A percentile compares a stretch with the other conserved stretches of the same genome.
These are phyloP conservation scores for Pyrenula aspistea DNA, from an alignment of 495 filamentous ascomycete species.

Conservation along the genomic window DNA sequence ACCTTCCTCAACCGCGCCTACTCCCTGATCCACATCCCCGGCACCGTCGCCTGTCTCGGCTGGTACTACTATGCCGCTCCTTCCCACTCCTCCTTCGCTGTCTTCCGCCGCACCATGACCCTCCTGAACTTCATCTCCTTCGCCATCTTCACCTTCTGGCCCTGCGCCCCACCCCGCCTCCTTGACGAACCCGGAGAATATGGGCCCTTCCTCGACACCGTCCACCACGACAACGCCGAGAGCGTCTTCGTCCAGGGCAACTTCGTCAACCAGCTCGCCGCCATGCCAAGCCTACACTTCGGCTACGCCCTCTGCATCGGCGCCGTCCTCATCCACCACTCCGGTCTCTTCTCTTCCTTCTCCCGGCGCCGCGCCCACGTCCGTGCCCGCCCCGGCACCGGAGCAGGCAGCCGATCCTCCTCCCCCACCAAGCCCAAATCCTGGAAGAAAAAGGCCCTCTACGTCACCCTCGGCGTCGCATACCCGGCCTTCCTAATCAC, in stretches of 20 bases:
- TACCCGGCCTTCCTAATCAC: conserved; percentile 48
- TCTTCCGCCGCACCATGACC: conserved; percentile 49
- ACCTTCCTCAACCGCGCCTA: conserved; percentile 52
- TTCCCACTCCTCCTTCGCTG: conserved; percentile 39
- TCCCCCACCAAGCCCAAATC: conserved; percentile 24
- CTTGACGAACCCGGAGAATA: conserved; percentile 38
- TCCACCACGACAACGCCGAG: conserved; percentile 48
- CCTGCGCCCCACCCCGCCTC: conserved; percentile 53
- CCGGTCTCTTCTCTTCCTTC: conserved; percentile 40
- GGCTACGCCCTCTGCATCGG: conserved; percentile 50
- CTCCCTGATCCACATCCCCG: conserved; percentile 54
- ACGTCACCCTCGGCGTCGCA: conserved; percentile 32
- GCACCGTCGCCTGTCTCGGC: conserved; percentile 54
- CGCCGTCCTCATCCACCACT: conserved; percentile 46
- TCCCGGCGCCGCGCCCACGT: no score
- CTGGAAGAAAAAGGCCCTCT: conserved; percentile 25
- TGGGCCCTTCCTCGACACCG: conserved; percentile 46
- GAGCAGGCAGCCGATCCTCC: conserved; percentile 24
- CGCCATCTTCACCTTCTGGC: conserved; percentile 47
- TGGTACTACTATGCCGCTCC: conserved; percentile 56
- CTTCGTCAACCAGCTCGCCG: conserved; percentile 42
- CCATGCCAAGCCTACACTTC: conserved; percentile 49
- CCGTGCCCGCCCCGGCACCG: no score
- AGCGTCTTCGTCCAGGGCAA: conserved; percentile 48
- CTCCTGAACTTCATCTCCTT: conserved; percentile 52